Conservation (phyloP, 345 rosid species). For the Eucalyptus victrix region DNA sequence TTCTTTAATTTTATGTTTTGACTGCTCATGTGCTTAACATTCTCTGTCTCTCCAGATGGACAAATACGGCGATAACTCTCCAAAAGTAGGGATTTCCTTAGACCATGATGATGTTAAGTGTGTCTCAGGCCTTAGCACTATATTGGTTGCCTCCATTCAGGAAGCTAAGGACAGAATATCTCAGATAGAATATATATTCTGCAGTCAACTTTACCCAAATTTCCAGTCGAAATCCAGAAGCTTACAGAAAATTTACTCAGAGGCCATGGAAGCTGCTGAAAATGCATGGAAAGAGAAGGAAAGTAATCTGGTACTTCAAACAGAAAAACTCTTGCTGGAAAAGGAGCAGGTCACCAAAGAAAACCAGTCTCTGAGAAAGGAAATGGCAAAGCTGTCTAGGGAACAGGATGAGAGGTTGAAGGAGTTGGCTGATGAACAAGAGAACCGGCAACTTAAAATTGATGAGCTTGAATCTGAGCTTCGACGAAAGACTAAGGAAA, state of each 20-base stretch:
- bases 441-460: conserved; percentile 11
- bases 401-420: conserved; percentile 10
- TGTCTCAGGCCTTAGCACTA: conserved; percentile 55
- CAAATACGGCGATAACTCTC: not conserved
- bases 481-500: conserved; percentile 23
- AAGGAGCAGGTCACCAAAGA: conserved; percentile 23
- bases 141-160: conserved; percentile 80
- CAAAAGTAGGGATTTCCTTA: conserved; percentile 3
- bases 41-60: not conserved
- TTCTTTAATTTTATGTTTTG: not conserved
- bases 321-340: conserved; percentile 41
- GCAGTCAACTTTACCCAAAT: conserved; percentile 71
- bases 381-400: conserved; percentile 15
- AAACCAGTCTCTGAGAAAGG: conserved; percentile 23
- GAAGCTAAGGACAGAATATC: conserved; percentile 87
- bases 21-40: not conserved
- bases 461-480: conserved; percentile 18
- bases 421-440: conserved; percentile 1
- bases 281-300: conserved; percentile 49
- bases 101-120: conserved; percentile 37
- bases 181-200: conserved; percentile 86
- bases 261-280: conserved; percentile 42
- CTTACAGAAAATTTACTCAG: conserved; percentile 34
- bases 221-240: conserved; percentile 44
- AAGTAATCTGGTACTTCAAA: conserved; percentile 17